A percentile compares a stretch with the other conserved stretches of the same genome.
phyloP scores from a whole-genome alignment of 73 alveolate species.

The Paramecium sexaurelia region DNA sequence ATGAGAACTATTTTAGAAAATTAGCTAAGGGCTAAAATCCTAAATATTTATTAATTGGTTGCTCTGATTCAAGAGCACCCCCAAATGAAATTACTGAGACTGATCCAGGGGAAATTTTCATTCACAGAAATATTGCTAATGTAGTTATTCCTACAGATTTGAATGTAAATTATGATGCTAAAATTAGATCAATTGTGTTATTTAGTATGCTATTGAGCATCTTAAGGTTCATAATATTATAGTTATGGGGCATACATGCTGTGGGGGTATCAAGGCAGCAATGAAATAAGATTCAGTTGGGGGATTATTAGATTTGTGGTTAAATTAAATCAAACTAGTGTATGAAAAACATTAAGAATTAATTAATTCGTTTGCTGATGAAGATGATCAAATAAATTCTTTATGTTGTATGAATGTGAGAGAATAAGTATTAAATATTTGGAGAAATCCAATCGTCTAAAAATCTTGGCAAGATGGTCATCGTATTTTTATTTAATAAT shows the following conservation, averaged over 20 bases:
- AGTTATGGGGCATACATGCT: constrained; percentile 59
- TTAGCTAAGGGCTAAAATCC: constrained; percentile 63
- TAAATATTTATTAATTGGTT: constrained; percentile 66
- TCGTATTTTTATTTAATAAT: neutral
- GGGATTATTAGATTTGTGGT: constrained; percentile 60
- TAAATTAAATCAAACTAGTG: constrained; percentile 18
- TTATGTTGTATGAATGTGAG: constrained; percentile 54
- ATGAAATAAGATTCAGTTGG: constrained; percentile 50
- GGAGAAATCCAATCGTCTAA: constrained; percentile 56
- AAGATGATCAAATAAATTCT: neutral
- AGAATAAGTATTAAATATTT: constrained; percentile 58
- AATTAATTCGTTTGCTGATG: neutral
- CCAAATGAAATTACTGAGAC: constrained; percentile 63
- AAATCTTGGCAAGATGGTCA: constrained; percentile 65
- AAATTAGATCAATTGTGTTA: constrained; percentile 38
- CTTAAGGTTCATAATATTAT: constrained; percentile 55
- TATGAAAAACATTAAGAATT: constrained; percentile 56
- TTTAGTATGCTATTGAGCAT: constrained; percentile 64
- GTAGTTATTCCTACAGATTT: constrained; percentile 69
- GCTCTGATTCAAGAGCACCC: constrained; percentile 68
- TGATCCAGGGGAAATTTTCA: constrained; percentile 66
- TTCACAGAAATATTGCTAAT: constrained; percentile 68
- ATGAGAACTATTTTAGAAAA: constrained; percentile 46
- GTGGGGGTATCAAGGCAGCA: constrained; percentile 70
- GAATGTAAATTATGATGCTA: neutral